These are phyloP conservation scores for Halophytophthora batemanensis DNA, from an alignment of 352 stramenopile genomes.

Conservation along the genomic window DNA sequence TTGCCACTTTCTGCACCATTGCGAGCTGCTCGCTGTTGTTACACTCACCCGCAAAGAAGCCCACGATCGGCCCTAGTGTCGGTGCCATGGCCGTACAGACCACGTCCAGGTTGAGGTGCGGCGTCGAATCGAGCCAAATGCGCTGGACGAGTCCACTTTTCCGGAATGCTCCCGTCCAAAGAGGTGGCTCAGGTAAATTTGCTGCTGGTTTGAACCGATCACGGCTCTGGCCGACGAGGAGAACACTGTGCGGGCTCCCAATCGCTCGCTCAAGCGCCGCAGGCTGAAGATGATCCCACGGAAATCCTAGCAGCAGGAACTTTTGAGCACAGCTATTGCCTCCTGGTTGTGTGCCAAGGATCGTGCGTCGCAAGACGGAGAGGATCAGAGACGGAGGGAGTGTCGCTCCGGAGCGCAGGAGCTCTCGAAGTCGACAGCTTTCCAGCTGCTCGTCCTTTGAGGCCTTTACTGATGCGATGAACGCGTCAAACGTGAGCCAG, in stretches of 20 bases:
- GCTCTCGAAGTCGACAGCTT: conserved; percentile 19
- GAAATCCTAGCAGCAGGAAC: conserved; percentile 46
- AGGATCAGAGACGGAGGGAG: conserved; percentile 27
- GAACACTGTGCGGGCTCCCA: conserved; percentile 14
- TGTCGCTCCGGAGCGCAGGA: conserved; percentile 24
- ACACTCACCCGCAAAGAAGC: conserved; percentile 28
- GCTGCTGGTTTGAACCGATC: conserved; percentile 3
- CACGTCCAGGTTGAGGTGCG: neutral
- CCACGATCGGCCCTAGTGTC: conserved; percentile 18
- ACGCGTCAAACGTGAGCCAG: conserved; percentile 28
- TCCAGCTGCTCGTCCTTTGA: conserved; percentile 16
- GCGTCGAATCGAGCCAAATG: conserved; percentile 15
- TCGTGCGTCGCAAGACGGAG: conserved; percentile 18
- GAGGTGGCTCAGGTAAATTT: conserved; percentile 11
- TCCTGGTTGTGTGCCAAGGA: conserved; percentile 14
- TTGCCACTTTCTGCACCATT: conserved; percentile 13
- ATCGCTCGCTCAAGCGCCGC: conserved; percentile 30
- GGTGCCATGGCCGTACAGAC: conserved; percentile 3
- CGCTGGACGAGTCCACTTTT: conserved; percentile 20
- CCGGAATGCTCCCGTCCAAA: conserved; percentile 10
- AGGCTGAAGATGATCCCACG: conserved; percentile 24
- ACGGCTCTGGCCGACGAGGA: conserved; percentile 5
- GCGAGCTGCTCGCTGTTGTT: conserved; percentile 7
- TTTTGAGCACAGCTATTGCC: conserved; percentile 16
- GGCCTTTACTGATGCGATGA: conserved; percentile 15